These are phyloP conservation scores for Calonectria naviculata DNA, from an alignment of 2,329 filamentous ascomycete genomes.

Conservation along the genomic window DNA sequence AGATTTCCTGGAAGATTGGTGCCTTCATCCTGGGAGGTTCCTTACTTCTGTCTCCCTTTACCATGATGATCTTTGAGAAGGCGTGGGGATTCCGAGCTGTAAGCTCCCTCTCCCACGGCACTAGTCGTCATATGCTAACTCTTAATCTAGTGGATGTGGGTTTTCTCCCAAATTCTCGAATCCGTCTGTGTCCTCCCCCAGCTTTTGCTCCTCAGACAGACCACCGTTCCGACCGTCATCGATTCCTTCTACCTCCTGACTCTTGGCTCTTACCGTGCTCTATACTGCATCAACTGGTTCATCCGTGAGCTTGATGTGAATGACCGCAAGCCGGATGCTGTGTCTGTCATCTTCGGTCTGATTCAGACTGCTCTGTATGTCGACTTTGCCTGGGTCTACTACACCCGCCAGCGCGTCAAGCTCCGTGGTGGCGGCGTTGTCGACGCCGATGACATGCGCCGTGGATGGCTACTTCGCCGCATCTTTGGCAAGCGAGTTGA, in stretches of 20 bases:
- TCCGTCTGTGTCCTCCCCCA: constrained; percentile 92
- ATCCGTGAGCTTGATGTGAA: constrained; percentile 70
- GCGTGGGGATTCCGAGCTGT: constrained; percentile 64
- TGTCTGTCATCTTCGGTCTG: constrained; percentile 86
- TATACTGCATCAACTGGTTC: constrained; percentile 96
- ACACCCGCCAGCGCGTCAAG: constrained; percentile 92
- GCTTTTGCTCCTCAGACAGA: constrained; percentile 90
- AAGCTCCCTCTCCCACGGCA: constrained; percentile 35
- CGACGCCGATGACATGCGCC: constrained; percentile 87
- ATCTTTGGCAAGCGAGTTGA: constrained; percentile 74
- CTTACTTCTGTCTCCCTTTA: constrained; percentile 76
- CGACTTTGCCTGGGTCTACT: constrained; percentile 98
- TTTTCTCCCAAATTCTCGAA: constrained; percentile 92
- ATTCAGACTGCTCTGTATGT: constrained; percentile 91
- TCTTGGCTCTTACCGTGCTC: constrained; percentile 85
- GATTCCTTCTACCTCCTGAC: constrained; percentile 95
- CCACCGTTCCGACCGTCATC: constrained; percentile 95
- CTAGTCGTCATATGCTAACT: constrained; percentile 16
- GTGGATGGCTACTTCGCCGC: constrained; percentile 84
- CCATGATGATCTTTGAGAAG: constrained; percentile 74
- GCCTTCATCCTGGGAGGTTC: constrained; percentile 75
- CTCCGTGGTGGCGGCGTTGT: constrained; percentile 87
- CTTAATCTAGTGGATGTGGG: constrained; percentile 78
- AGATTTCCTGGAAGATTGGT: constrained; percentile 94
- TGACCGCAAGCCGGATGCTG: constrained; percentile 71